These are phyloP conservation scores for Diutina rugosa DNA, from an alignment of 1,139 yeast species.

Conservation along the genomic window DNA sequence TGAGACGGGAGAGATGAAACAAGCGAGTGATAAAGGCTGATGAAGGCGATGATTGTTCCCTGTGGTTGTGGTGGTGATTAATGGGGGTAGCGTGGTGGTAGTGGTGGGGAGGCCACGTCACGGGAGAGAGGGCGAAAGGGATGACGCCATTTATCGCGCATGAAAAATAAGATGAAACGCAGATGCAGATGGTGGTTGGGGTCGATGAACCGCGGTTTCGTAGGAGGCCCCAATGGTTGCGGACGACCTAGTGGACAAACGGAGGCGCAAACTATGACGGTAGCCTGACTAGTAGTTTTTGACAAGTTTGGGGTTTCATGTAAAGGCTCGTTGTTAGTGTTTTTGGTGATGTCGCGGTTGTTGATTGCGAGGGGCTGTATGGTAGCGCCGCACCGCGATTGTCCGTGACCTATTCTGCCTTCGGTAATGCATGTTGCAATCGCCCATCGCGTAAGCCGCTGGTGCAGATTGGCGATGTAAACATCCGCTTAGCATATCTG, in stretches of 20 bases:
- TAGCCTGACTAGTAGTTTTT: too few relatives aligned
- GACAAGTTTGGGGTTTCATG: too few relatives aligned
- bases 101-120: background rate
- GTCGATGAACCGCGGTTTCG: too few relatives aligned
- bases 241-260: too few relatives aligned
- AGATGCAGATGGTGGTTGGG: background rate
- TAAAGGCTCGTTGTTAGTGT: too few relatives aligned
- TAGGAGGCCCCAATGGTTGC: too few relatives aligned
- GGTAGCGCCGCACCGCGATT: background rate
- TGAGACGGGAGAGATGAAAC: too few relatives aligned
- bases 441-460: constrained; percentile 1
- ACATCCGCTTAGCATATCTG: background rate
- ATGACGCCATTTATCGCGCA: background rate
- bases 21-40: too few relatives aligned
- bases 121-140: background rate
- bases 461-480: constrained; percentile 1
- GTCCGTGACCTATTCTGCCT: background rate
- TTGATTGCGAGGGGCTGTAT: too few relatives aligned
- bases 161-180: constrained; percentile 2
- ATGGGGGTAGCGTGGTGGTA: background rate
- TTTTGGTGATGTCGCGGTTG: too few relatives aligned
- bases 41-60: background rate
- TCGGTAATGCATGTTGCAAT: constrained; percentile 1
- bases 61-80: background rate
- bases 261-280: too few relatives aligned